Evolutionary conservation across 2,329 filamentous ascomycete genomes (phyloP).

Genomic region (Ophiocordyceps sinensis): DNA sequence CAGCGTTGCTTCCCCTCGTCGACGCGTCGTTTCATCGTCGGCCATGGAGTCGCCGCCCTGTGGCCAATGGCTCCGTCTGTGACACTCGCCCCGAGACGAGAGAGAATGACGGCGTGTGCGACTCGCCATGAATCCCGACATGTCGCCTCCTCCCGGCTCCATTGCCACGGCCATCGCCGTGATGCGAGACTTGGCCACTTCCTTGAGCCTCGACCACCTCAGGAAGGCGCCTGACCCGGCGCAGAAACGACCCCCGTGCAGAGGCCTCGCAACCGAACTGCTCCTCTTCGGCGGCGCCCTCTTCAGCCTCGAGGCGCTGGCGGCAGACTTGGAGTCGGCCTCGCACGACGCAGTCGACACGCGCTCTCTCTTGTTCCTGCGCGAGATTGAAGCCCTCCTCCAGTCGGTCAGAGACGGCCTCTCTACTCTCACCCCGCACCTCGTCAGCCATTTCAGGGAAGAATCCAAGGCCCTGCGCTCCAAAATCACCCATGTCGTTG

Average conservation of each 20-base stretch:
- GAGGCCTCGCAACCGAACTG: slow-evolving; percentile 5
- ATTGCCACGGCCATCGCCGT: too few relatives aligned
- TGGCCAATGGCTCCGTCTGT: too few relatives aligned
- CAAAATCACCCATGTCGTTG: background rate
- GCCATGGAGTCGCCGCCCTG: too few relatives aligned
- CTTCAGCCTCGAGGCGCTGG: slow-evolving; percentile 10
- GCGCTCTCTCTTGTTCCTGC: background rate
- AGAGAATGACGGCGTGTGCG: too few relatives aligned
- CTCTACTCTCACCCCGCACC: background rate
- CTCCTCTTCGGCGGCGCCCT: slow-evolving; percentile 10
- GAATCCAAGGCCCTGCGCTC: background rate
- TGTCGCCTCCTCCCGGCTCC: too few relatives aligned
- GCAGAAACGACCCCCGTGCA: background rate
- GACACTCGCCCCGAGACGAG: too few relatives aligned
- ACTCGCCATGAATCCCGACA: too few relatives aligned
- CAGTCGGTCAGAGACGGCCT: background rate
- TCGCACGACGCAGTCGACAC: background rate
- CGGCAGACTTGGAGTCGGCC: slow-evolving; percentile 6
- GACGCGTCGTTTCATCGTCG: too few relatives aligned
- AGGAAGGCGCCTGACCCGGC: too few relatives aligned
- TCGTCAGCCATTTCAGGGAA: background rate
- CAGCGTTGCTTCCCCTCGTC: too few relatives aligned
- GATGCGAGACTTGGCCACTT: too few relatives aligned
- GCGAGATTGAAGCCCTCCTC: background rate
- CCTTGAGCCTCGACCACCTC: too few relatives aligned